Evolutionary conservation across 352 stramenopile species (phyloP).

Genomic region (Pythium sukuiense): DNA sequence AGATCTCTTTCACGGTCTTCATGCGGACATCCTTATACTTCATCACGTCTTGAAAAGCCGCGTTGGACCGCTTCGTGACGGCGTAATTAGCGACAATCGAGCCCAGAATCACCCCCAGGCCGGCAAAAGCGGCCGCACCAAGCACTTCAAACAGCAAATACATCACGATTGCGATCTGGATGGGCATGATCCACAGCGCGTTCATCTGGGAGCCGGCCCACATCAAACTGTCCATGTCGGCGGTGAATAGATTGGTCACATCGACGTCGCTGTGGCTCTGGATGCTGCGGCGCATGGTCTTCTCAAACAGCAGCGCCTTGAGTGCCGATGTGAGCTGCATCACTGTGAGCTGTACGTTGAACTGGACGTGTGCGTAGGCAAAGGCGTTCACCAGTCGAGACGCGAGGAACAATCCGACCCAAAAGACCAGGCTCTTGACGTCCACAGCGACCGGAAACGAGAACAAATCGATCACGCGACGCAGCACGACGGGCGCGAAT

Average conservation of each 20-base stretch:
- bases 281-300: conserved; percentile 29
- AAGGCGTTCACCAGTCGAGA: conserved; percentile 32
- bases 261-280: conserved; percentile 40
- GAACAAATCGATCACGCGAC: conserved; percentile 13
- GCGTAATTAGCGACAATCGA: conserved; percentile 29
- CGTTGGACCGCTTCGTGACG: conserved; percentile 26
- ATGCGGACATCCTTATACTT: conserved; percentile 40
- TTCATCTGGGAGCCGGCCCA: conserved; percentile 39
- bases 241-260: conserved; percentile 90
- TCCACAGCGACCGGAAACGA: neutral
- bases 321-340: conserved; percentile 28
- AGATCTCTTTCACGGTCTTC: conserved; percentile 45
- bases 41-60: conserved; percentile 29
- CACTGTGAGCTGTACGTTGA: conserved; percentile 23
- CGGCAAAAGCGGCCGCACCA: conserved; percentile 33
- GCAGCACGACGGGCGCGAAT: conserved; percentile 26
- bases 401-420: conserved; percentile 34
- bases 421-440: conserved; percentile 17
- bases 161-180: conserved; percentile 33
- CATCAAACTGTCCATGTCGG: conserved; percentile 72
- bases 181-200: conserved; percentile 32
- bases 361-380: conserved; percentile 23
- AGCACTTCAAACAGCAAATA: conserved; percentile 38
- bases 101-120: conserved; percentile 32
- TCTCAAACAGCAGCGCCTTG: conserved; percentile 32